Conservation (phyloP, 1,284 basidiomycete genomes). For the Rhodotorula sp. region DNA sequence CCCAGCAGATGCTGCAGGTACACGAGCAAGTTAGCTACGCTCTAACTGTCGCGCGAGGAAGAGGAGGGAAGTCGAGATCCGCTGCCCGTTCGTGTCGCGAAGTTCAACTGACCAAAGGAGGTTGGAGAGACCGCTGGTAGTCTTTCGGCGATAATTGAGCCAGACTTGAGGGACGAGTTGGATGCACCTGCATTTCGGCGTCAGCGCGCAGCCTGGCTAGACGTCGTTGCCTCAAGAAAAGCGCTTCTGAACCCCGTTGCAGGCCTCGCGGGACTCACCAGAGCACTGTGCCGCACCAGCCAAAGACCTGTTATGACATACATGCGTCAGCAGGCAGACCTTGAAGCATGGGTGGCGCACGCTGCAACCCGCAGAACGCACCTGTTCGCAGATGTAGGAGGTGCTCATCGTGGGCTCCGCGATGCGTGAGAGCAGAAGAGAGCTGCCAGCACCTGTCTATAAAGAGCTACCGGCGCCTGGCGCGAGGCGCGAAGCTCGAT, state of each 20-base stretch:
- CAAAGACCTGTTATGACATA: constrained; percentile 8
- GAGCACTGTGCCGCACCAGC: constrained; percentile 24
- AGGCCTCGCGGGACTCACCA: constrained; percentile 4
- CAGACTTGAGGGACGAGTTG: constrained; percentile 29
- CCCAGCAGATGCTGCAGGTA: constrained; percentile 21
- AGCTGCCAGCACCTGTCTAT: not conserved
- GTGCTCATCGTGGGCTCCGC: not conserved
- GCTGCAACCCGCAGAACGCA: not conserved
- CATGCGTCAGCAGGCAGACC: no score
- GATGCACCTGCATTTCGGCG: constrained; percentile 5
- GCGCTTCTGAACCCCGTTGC: no score
- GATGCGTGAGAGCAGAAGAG: not conserved
- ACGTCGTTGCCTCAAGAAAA: not conserved
- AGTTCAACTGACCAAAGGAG: constrained; percentile 2
- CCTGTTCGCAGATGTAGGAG: not conserved
- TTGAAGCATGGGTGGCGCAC: not conserved
- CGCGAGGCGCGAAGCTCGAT: no score
- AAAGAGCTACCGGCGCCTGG: no score
- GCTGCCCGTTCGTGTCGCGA: not conserved
- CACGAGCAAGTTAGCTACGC: not conserved
- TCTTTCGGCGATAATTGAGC: constrained; percentile 18
- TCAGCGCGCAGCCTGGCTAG: not conserved
- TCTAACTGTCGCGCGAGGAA: not conserved
- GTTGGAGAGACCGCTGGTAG: constrained; percentile 6
- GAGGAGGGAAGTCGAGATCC: not conserved